Evolutionary conservation across 148 eudicot genomes (phyloP), one percentile per base, ranked within the genome.

Genomic region (Polygonum maritimum): DNA sequence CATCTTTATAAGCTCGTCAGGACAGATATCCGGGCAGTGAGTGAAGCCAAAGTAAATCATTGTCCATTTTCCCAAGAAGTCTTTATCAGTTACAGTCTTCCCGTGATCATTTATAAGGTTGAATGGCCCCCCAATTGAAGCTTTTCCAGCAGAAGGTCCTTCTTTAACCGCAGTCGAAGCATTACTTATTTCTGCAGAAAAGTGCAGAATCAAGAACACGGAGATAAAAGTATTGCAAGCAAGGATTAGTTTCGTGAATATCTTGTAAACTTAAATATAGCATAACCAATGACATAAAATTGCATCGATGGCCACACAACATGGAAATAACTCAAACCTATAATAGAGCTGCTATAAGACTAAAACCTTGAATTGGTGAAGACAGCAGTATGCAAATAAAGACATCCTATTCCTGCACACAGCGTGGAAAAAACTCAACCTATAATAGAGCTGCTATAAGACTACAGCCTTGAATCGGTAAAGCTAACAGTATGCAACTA

Each of bases 21-120:
- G 98, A 83, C 98, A 94, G 76, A 94, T 94, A 86, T 94, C 97
- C 62, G 98, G 98, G 77, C 98, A 94, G 79, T 92, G 96, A 48
- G 98, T 94, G 79, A 94, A 94, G 54, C 98, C 98, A 83, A 94
- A 94, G 82, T 94, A 94, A 71, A 94, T 48, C 65, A 94, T 71
- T 15, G 89, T 90, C 98, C 98, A 94, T 79, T 90, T 90, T 60
- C 97, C 98, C 81, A 81, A 67, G 75, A 92, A 92, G 83, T 90
- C 92, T 74, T 78, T 87, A 4, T 92, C 92, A 44, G 98, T 85
- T 14, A 92, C 97, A 10, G 82, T 73, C 74, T 88, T 92, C 74
- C 98, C 98, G 75, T 90, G 82, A 81, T 94, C 96, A 79, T 90
- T 82, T 26, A 92, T 44, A 60, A 94, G 97, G 81, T 78, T 89